These are phyloP conservation scores for Acacia pycnantha DNA, from an alignment of 331 rosid genomes.

Conservation along the genomic window DNA sequence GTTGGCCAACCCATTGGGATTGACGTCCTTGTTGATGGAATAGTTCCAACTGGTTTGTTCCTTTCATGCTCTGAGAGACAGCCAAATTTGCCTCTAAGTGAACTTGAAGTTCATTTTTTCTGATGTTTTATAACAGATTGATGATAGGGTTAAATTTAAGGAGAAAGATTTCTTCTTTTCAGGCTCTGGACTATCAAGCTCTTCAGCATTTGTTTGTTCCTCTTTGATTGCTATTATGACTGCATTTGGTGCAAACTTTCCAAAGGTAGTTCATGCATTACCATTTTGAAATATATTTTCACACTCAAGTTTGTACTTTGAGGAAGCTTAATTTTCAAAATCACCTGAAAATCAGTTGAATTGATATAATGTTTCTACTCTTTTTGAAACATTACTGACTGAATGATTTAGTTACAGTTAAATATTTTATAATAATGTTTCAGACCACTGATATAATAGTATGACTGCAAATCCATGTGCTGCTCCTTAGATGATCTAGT, in stretches of 20 bases:
- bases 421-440: background rate
- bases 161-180: background rate
- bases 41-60: conserved; percentile 83
- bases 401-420: background rate
- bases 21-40: conserved; percentile 87
- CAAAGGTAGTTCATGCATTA: conserved; percentile 56
- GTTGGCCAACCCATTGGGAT: conserved; percentile 77
- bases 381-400: conserved; percentile 16
- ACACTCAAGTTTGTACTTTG: background rate
- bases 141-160: conserved; percentile 1
- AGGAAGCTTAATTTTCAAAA: background rate
- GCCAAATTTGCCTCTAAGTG: conserved; percentile 13
- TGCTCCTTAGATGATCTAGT: background rate
- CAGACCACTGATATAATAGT: background rate
- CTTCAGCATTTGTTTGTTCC: conserved; percentile 97
- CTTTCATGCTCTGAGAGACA: conserved; percentile 7
- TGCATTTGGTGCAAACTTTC: conserved; percentile 72
- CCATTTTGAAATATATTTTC: background rate
- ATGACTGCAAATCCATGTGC: background rate
- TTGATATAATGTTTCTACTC: background rate
- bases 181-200: conserved; percentile 98
- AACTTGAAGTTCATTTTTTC: background rate
- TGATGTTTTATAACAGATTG: conserved; percentile 20
- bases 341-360: background rate
- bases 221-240: conserved; percentile 94